Conservation (phyloP, 768 basidiomycete species). For the Symmetrospora coprosmae region DNA sequence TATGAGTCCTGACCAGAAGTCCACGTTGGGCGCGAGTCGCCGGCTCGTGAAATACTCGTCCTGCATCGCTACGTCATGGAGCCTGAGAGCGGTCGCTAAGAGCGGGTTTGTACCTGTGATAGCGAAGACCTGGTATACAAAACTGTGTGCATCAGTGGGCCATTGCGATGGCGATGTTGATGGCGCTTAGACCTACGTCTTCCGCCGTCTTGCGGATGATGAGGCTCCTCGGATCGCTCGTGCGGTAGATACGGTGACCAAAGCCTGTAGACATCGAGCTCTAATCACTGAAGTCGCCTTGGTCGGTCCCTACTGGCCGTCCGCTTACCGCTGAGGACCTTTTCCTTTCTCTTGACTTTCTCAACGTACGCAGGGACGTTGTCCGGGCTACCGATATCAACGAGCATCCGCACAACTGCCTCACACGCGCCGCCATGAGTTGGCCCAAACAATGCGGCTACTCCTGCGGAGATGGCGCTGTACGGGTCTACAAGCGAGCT, state of each 20-base stretch:
- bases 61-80: constrained; percentile 75
- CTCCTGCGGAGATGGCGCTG: constrained; percentile 70
- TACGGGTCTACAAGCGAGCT: constrained; percentile 84
- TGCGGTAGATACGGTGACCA: constrained; percentile 74
- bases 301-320: too few relatives aligned
- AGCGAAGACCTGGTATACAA: constrained; percentile 27
- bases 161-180: constrained; percentile 39
- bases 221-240: constrained; percentile 72
- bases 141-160: neutral
- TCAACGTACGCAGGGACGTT: constrained; percentile 46
- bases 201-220: constrained; percentile 80
- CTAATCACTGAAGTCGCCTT: too few relatives aligned
- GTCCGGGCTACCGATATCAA: constrained; percentile 64
- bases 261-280: too few relatives aligned
- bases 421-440: constrained; percentile 68
- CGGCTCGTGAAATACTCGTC: constrained; percentile 78
- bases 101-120: constrained; percentile 76
- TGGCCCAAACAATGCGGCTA: constrained; percentile 57
- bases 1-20: constrained; percentile 49
- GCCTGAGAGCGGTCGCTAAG: constrained; percentile 72
- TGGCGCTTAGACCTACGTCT: too few relatives aligned
- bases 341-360: constrained; percentile 73
- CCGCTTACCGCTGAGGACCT: constrained; percentile 70
- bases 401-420: constrained; percentile 79
- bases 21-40: constrained; percentile 74